phyloP scores from a whole-genome alignment of 495 filamentous ascomycete genomes.

The Chlorociboria aeruginascens region DNA sequence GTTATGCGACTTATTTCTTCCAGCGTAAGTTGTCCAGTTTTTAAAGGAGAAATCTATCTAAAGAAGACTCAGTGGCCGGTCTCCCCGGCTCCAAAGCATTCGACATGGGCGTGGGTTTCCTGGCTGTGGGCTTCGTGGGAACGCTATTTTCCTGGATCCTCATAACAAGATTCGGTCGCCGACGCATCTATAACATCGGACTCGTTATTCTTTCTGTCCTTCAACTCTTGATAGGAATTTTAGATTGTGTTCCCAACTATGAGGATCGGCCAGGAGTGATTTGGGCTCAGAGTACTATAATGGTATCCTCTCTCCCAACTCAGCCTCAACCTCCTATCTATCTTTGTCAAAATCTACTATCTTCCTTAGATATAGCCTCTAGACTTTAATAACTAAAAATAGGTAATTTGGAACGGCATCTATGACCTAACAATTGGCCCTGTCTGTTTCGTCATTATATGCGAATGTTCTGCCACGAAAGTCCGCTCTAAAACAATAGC shows the following conservation, averaged over 20 bases:
- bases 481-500: conserved; percentile 51
- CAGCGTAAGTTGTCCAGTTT: conserved; percentile 42
- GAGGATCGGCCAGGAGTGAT: conserved; percentile 20
- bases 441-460: conserved; percentile 46
- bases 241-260: conserved; percentile 13
- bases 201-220: conserved; percentile 30
- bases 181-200: conserved; percentile 37
- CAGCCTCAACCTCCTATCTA: too few species aligned
- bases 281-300: conserved; percentile 37
- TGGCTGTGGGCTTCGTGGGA: conserved; percentile 23
- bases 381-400: neutral
- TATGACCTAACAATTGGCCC: conserved; percentile 46
- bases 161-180: conserved; percentile 29
- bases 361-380: too few species aligned
- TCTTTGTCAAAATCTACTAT: too few species aligned
- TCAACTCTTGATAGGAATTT: conserved; percentile 21
- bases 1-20: conserved; percentile 59
- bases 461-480: conserved; percentile 25
- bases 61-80: conserved; percentile 41
- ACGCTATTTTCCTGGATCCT: conserved; percentile 32
- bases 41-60: neutral
- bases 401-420: conserved; percentile 36
- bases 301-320: conserved; percentile 37
- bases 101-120: conserved; percentile 35
- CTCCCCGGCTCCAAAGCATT: conserved; percentile 41